Base-by-base conservation (phyloP, 139 green algal genomes). In the Desmodesmus armatus region DNA sequence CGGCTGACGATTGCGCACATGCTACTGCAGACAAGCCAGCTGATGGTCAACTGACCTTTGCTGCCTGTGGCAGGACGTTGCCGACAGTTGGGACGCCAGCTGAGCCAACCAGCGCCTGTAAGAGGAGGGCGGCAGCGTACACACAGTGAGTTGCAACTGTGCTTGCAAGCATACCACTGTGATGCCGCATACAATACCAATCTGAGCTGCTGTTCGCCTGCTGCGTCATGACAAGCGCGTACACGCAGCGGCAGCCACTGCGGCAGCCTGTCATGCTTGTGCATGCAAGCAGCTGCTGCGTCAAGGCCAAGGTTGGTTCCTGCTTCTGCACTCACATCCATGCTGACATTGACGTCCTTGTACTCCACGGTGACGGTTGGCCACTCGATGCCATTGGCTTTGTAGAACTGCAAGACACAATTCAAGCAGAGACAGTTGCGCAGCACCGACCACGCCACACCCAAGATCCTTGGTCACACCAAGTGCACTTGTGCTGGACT, bases 81-180 rank as follows among this genome's bases (percentile, higher is more conserved):
- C 51, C 75, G 25, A 82, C 51, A 25, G 75, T 82, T 63, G 75
- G 37, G 3, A 82, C 51, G n/a, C 75, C 51, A 29, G 75, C 75
- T 72, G 33, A 53, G 13, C 75, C 75, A 25, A 82, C 75, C 6
- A 82, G 75, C 23, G 75, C 75, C 53, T 82, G 53, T 53, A 82
- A 23, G 3, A 72, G 21, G 44, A 81, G 33, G n/a, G 3, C 40
- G 5, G 37, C 6, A 69, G 73, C n/a, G 39, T n/a, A 31, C 40
- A 39, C 4, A 23, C 6, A 0, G 21, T 21, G 21, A 65, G 19
- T 25, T 39, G 0, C 43, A 41, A 47, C 33, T 5, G 17, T 41
- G 33, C 65, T 74, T 74, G 19, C 27, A 27, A 25, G 11, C 35
- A 47, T 21, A n/a, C n/a, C n/a, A n/a, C n/a, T n/a, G n/a, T n/a